Evolutionary conservation across 345 rosid species (phyloP), one percentile per base, ranked within the genome.

Genomic region (thale cress (Arabidopsis thaliana)): DNA sequence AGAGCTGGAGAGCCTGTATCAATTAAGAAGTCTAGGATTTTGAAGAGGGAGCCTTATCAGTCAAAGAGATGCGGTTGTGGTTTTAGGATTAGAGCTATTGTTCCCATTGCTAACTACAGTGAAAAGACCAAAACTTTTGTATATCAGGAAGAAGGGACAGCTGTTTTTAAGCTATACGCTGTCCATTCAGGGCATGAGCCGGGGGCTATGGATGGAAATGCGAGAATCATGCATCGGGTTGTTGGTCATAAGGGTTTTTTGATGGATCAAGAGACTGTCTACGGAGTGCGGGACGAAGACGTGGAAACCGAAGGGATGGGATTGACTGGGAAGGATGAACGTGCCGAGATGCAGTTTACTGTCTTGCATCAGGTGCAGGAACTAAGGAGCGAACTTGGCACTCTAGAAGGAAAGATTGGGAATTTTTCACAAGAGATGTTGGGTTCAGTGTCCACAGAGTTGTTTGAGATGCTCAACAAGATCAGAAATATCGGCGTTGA

Each of bases 151-250:
- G 99, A 95, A 78, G 99, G 99, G 51, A 73, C 85, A 80, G 98
- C 99, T 0, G 87, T 95, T 65, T 95, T 95, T 75, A 95, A 90
- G 85, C 69, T 95, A 14, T 95, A 90, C 69, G 99, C 97, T 0
- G 99, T 95, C 58, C 99, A 95, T 86, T 85, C 99, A 0, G 97
- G 99, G n/a, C 99, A 95, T 69, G 98, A 95, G 71, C 99, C 99
- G 0, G 99, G 99, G 65, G 98, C 99, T 0, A 59, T 86, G 81
- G 98, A 95, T 85, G 99, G 99, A 23, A 90, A 92, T 60, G 99
- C 99, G 1, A 90, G 99, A 81, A 95, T 95, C 74, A 92, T 95
- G 89, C 99, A 95, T 83, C 85, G 99, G 34, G 85, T 95, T 67
- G 91, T 95, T 79, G 99, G 98, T 82, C 92, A 87, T 61, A 92